Base-by-base conservation (phyloP, 192 early-diverging fungal genomes). In the Podila epicladia region DNA sequence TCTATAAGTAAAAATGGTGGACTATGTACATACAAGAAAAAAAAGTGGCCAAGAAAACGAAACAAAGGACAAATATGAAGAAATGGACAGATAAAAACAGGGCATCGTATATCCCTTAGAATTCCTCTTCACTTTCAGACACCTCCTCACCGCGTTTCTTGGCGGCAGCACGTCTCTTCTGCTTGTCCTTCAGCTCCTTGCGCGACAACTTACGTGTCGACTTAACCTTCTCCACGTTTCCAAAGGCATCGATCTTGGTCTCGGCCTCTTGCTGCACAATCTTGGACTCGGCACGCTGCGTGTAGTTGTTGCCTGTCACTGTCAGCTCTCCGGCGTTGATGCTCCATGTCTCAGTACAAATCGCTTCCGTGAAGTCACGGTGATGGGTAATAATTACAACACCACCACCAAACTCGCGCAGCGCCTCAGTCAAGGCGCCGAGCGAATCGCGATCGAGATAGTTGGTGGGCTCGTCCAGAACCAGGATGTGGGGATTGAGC, bases 391-490 rank as follows among this genome's bases (percentile, higher is more conserved):
- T 91, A 76, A 94, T 91, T 51, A 94, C 86, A 41, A 94, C 91
- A 90, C 91, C 93, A 70, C 93, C 93, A 67, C 89, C 91, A 67
- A 86, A 94, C 32, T 89, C 86, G 64, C 84, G 83, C 77, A 94
- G 91, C 65, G 93, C 93, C 77, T 82, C 83, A 57, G 92, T 91
- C 69, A 94, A 85, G n/a, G 84, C 88, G 62, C 86, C 88, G 20
- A 89, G 73, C 35, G 88, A 86, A 53, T 89, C 88, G 38, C 85
- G 88, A 75, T 90, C 87, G 62, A 89, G 82, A 67, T 85, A 92
- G 70, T 86, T 88, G 58, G 92, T 96, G 66, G 95, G 95, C 85
- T 95, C 94, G 80, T 96, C 95, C 65, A 96, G 87, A 57, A 96
- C 89, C 66, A 96, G 88, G 70, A 95, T 92, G 80, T 97, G 95